Evolutionary conservation across 768 basidiomycete species (phyloP).

Genomic region (Pulveroboletus ravenelii): DNA sequence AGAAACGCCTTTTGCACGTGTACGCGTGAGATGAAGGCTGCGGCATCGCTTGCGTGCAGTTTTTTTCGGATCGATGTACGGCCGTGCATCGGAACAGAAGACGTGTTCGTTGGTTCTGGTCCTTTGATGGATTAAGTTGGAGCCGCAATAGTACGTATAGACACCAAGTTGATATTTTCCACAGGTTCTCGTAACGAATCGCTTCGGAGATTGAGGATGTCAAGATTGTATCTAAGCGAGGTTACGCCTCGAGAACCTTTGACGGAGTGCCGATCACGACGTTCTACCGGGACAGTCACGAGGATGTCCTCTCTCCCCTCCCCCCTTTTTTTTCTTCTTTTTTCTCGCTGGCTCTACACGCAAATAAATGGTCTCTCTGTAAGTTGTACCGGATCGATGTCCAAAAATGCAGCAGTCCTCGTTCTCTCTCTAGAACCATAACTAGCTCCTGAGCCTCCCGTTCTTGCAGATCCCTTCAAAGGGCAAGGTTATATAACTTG

Average conservation of each 20-base stretch:
- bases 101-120: neutral
- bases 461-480: too few relatives aligned
- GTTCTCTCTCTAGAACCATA: too few relatives aligned
- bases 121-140: neutral
- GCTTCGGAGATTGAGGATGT: neutral
- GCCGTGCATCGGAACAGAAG: constrained; percentile 7
- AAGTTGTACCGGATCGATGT: too few relatives aligned
- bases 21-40: constrained; percentile 4
- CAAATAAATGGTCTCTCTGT: too few relatives aligned
- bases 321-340: neutral
- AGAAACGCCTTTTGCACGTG: constrained; percentile 24
- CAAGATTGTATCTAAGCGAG: neutral
- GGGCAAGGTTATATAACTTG: too few relatives aligned
- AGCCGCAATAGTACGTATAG: neutral
- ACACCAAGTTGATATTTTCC: neutral
- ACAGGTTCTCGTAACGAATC: neutral
- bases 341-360: too few relatives aligned
- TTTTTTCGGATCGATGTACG: constrained; percentile 8
- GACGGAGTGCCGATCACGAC: neutral
- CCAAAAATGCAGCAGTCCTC: too few relatives aligned
- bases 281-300: neutral
- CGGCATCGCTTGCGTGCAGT: neutral
- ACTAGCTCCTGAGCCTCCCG: too few relatives aligned
- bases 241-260: neutral
- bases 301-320: neutral